These are phyloP conservation scores for Globisporangium iwayamae DNA, from an alignment of 352 stramenopile genomes.

Conservation along the genomic window DNA sequence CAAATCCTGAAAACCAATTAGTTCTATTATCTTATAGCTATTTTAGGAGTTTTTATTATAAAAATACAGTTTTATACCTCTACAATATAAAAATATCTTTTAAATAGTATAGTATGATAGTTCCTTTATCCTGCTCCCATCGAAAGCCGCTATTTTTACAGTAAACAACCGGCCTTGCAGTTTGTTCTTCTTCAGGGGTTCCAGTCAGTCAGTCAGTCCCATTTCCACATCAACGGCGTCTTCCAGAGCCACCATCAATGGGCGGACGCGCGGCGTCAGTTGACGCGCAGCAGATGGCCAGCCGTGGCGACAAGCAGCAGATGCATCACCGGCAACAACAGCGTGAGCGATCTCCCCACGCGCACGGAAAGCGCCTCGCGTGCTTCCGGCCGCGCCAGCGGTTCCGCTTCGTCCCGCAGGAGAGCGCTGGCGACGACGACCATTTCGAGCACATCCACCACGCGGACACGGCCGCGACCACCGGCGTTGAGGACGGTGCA, in stretches of 20 bases:
- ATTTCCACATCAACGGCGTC: not conserved
- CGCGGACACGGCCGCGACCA: not conserved
- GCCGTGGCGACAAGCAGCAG: not conserved
- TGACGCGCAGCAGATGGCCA: not conserved
- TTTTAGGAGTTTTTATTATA: too few relatives aligned
- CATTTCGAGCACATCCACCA: slow-evolving; percentile 14
- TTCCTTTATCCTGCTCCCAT: too few relatives aligned
- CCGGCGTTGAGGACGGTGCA: not conserved
- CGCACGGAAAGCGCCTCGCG: slow-evolving; percentile 46
- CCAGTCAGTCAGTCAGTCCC: not conserved
- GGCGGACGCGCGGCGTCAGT: slow-evolving; percentile 3
- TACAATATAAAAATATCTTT: too few relatives aligned
- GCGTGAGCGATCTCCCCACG: slow-evolving; percentile 2
- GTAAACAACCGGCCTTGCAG: too few relatives aligned
- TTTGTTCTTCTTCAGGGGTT: too few relatives aligned
- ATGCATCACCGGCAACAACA: not conserved
- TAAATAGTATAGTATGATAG: too few relatives aligned
- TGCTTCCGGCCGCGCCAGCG: slow-evolving; percentile 66
- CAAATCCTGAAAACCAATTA: not conserved
- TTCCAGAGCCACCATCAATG: not conserved
- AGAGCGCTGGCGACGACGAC: slow-evolving; percentile 2
- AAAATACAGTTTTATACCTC: too few relatives aligned
- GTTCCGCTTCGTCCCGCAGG: slow-evolving; percentile 25
- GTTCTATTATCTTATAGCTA: not conserved
- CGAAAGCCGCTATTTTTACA: too few relatives aligned